Evolutionary conservation across 768 basidiomycete species (phyloP).

Genomic region (Mycena indigotica): DNA sequence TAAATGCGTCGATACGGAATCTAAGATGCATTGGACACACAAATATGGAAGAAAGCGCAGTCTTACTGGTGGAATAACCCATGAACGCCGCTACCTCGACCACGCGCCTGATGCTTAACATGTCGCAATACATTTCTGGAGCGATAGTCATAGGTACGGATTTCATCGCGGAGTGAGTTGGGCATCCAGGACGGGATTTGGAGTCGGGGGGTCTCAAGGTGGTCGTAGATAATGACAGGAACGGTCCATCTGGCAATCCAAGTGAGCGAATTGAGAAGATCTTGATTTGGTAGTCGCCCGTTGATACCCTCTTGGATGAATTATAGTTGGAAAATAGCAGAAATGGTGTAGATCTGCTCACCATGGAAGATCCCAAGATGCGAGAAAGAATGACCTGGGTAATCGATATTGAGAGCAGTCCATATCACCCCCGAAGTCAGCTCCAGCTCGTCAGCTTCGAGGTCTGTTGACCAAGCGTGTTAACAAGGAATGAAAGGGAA

Average conservation of each 20-base stretch:
- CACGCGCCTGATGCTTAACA: constrained; percentile 71
- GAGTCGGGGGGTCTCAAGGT: constrained; percentile 50
- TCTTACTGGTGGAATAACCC: constrained; percentile 84
- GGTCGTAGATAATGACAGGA: constrained; percentile 81
- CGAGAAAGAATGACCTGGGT: constrained; percentile 95
- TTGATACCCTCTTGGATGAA: constrained; percentile 81
- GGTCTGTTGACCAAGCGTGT: constrained; percentile 47
- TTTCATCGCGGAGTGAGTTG: constrained; percentile 41
- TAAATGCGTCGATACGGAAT: constrained; percentile 93
- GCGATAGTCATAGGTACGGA: constrained; percentile 57
- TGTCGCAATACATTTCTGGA: constrained; percentile 73
- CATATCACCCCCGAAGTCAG: constrained; percentile 87
- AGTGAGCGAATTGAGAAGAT: constrained; percentile 82
- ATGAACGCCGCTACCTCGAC: constrained; percentile 85
- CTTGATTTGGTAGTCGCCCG: constrained; percentile 94
- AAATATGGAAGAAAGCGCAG: not conserved
- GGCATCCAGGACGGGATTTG: constrained; percentile 50
- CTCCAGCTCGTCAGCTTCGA: constrained; percentile 62
- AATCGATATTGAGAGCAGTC: constrained; percentile 93
- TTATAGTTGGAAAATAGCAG: constrained; percentile 4
- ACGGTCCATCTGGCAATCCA: constrained; percentile 74
- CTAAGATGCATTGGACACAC: constrained; percentile 38
- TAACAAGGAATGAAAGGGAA: constrained; percentile 1
- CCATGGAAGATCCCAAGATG: constrained; percentile 96
- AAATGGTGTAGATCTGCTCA: constrained; percentile 39